phyloP scores from a whole-genome alignment of 257 asterid species.

The Solanum bukasovii region DNA sequence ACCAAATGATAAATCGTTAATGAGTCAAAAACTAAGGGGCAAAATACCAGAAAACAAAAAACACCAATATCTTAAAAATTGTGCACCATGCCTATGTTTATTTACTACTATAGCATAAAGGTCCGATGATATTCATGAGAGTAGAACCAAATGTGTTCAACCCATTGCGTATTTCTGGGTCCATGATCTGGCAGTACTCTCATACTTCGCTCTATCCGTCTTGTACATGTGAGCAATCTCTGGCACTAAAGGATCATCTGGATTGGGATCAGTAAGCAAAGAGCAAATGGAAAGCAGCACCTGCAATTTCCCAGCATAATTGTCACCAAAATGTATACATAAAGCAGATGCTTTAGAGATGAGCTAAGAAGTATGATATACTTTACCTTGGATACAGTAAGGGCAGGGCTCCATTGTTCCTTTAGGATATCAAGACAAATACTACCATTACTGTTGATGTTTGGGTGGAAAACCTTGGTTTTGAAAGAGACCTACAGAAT shows the following conservation, averaged over 20 bases:
- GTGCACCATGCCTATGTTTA: not conserved
- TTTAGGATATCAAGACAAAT: conserved; percentile 42
- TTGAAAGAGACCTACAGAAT: conserved; percentile 29
- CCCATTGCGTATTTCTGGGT: conserved; percentile 82
- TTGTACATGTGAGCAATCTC: conserved; percentile 79
- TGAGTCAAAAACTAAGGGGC: not conserved
- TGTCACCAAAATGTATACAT: not conserved
- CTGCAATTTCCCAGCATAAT: conserved; percentile 14
- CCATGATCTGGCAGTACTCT: conserved; percentile 70
- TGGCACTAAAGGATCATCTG: conserved; percentile 80
- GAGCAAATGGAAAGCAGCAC: conserved; percentile 77
- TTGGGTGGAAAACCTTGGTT: conserved; percentile 39
- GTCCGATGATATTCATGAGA: not conserved
- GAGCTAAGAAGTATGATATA: not conserved
- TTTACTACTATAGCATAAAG: not conserved
- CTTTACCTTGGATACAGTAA: conserved; percentile 34
- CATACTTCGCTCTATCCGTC: conserved; percentile 59
- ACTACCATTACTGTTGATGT: conserved; percentile 39
- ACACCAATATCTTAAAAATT: not conserved
- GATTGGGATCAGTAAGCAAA: conserved; percentile 76
- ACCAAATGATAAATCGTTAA: not conserved
- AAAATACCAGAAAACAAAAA: not conserved
- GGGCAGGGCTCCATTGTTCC: conserved; percentile 52
- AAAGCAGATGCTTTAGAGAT: not conserved
- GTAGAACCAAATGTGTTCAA: conserved; percentile 5